Evolutionary conservation across 108 stramenopile species (phyloP).

Genomic region (Pseudonitzschia pungens): DNA sequence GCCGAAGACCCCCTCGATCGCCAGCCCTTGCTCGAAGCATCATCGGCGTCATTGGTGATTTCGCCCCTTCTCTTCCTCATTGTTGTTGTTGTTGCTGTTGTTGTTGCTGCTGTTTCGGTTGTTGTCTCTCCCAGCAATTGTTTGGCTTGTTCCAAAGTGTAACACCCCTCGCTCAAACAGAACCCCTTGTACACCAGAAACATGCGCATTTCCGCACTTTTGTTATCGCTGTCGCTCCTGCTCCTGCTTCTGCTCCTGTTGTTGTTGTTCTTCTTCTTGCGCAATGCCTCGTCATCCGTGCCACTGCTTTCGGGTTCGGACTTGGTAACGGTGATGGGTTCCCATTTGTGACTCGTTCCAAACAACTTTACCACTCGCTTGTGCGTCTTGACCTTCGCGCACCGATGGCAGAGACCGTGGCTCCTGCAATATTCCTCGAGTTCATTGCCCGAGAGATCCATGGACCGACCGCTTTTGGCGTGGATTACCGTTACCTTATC

Average conservation of each 20-base stretch:
- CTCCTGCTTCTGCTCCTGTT: not conserved
- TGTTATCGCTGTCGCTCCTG: not conserved
- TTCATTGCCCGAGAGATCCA: conserved; percentile 27
- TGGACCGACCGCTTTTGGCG: not conserved
- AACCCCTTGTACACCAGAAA: conserved; percentile 50
- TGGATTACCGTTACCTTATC: not conserved
- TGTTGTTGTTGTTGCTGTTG: conserved; percentile 14
- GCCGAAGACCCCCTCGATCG: not conserved
- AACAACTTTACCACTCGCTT: conserved; percentile 38
- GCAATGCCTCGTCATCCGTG: not conserved
- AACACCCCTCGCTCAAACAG: conserved; percentile 38
- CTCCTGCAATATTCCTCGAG: conserved; percentile 39
- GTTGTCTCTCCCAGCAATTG: conserved; percentile 28
- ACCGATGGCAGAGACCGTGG: conserved; percentile 36
- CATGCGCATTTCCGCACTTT: not conserved
- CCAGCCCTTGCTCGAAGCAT: not conserved
- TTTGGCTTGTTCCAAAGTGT: conserved; percentile 42
- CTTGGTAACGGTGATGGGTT: conserved; percentile 26
- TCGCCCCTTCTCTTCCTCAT: not conserved
- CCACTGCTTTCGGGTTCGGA: not conserved
- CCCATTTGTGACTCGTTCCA: conserved; percentile 35
- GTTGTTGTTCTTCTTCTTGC: not conserved
- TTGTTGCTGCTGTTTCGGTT: not conserved
- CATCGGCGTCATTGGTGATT: too few species aligned
- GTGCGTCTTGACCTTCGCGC: conserved; percentile 31